Evolutionary conservation across 306 rosid species (phyloP).

Genomic region (Ziziphus jujuba): DNA sequence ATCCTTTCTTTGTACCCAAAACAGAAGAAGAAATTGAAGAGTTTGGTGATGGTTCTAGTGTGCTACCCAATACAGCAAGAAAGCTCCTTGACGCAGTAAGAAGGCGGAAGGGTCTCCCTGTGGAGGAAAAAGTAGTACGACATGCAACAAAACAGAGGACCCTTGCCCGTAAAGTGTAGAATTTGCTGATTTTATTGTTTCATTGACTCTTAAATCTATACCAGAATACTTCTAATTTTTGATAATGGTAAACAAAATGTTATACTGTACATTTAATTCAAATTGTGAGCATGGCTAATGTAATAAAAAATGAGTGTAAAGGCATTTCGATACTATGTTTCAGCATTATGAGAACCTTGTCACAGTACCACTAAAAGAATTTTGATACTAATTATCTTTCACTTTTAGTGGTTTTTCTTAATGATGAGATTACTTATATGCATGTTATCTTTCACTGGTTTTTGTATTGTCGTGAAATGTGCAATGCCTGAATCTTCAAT

Average conservation of each 20-base stretch:
- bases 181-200: background rate
- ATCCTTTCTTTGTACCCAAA: constrained; percentile 91
- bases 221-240: too few relatives aligned
- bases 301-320: too few relatives aligned
- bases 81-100: constrained; percentile 74
- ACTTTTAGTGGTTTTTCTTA: too few relatives aligned
- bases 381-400: too few relatives aligned
- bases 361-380: too few relatives aligned
- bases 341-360: too few relatives aligned
- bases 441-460: background rate
- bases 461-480: background rate
- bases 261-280: too few relatives aligned
- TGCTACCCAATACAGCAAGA: constrained; percentile 90
- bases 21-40: constrained; percentile 92
- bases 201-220: background rate
- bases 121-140: constrained; percentile 89
- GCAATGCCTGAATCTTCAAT: background rate
- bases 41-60: constrained; percentile 92
- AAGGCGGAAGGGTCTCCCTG: constrained; percentile 81
- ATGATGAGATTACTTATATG: too few relatives aligned
- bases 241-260: too few relatives aligned
- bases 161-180: constrained; percentile 78
- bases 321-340: too few relatives aligned
- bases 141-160: constrained; percentile 96
- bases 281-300: too few relatives aligned